Evolutionary conservation across 1,284 basidiomycete species (phyloP), one percentile per base, ranked within the genome.

Genomic region (Erythrobasidium hasegawianum): DNA sequence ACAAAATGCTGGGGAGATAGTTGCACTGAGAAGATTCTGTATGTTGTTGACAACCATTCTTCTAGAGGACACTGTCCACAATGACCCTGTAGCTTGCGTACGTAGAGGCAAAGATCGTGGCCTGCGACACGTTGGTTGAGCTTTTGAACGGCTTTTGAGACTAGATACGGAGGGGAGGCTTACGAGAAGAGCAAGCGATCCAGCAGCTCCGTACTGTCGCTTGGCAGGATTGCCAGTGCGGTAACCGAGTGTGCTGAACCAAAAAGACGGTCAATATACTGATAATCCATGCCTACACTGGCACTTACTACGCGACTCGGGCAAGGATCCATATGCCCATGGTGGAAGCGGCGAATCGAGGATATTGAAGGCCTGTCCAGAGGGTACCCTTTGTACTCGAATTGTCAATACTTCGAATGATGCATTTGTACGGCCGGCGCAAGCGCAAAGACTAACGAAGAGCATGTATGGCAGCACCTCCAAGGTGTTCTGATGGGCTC

Each of bases 1-100:
- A 92, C 75, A 88, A 90, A 72, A 80, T 96, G 24, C 79, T 97
- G 73, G 90, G 89, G 71, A 64, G 84, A 75, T 33, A 40, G 27
- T 14, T n/a, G 10, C 29, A 9, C 40, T 41, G 39, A 47, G 5
- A 14, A 47, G 16, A 8, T 8, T 27, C n/a, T 24, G 50, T 16
- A 16, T 53, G 26, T 53, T n/a, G 16, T 20, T 53, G 16, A 16
- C 9, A 16, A n/a, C 8, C 18, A n/a, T 43, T 9, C 16, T 39
- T 47, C n/a, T 57, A 64, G 22, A 56, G 22, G 40, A 43, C 39
- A 27, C 61, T 54, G 16, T 29, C 53, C 18, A 45, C 53, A n/a
- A 55, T 40, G 22, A 64, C 47, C 26, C 53, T 18, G 54, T 56
- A 64, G n/a, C 40, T 56, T 5, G 61, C 49, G 53, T 57, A 64